Evolutionary conservation across 495 filamentous ascomycete genomes (phyloP).

Genomic region (Cladorrhinum samala): DNA sequence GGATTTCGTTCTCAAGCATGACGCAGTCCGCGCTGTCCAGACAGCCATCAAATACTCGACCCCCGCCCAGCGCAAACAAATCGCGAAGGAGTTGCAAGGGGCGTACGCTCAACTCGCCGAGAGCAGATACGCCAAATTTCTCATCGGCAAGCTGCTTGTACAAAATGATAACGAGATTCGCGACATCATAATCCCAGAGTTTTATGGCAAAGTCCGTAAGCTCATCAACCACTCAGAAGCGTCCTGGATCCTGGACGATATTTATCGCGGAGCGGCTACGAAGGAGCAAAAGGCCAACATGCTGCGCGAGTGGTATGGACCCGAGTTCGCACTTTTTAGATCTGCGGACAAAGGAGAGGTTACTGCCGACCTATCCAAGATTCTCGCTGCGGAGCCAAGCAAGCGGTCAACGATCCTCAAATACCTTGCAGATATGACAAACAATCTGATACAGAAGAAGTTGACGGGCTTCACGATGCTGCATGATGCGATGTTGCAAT

Average conservation of each 20-base stretch:
- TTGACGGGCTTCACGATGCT: slow-evolving; percentile 91
- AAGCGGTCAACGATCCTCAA: slow-evolving; percentile 83
- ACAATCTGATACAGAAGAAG: slow-evolving; percentile 89
- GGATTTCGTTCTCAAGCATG: slow-evolving; percentile 97
- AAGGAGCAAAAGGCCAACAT: slow-evolving; percentile 71
- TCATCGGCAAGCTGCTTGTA: slow-evolving; percentile 89
- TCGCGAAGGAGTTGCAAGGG: slow-evolving; percentile 81
- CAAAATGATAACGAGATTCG: slow-evolving; percentile 79
- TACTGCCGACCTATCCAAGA: slow-evolving; percentile 56
- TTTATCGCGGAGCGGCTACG: slow-evolving; percentile 81
- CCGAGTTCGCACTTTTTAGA: slow-evolving; percentile 83
- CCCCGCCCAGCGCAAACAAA: slow-evolving; percentile 71
- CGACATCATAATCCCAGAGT: slow-evolving; percentile 84
- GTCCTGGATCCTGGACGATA: slow-evolving; percentile 94
- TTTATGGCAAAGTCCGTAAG: slow-evolving; percentile 85
- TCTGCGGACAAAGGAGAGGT: slow-evolving; percentile 43
- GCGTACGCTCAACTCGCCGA: slow-evolving; percentile 80
- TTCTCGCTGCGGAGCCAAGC: slow-evolving; percentile 69
- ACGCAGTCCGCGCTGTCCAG: slow-evolving; percentile 90
- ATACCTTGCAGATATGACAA: slow-evolving; percentile 75
- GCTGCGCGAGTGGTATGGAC: slow-evolving; percentile 92
- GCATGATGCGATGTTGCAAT: slow-evolving; percentile 97
- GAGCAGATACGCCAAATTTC: slow-evolving; percentile 92
- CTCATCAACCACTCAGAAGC: slow-evolving; percentile 94
- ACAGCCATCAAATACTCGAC: slow-evolving; percentile 95